A percentile compares a stretch with the other conserved stretches of the same genome.
These are phyloP conservation scores for Plectosphaerella sp. DNA, from an alignment of 2,329 filamentous ascomycete genomes.

Conservation along the genomic window DNA sequence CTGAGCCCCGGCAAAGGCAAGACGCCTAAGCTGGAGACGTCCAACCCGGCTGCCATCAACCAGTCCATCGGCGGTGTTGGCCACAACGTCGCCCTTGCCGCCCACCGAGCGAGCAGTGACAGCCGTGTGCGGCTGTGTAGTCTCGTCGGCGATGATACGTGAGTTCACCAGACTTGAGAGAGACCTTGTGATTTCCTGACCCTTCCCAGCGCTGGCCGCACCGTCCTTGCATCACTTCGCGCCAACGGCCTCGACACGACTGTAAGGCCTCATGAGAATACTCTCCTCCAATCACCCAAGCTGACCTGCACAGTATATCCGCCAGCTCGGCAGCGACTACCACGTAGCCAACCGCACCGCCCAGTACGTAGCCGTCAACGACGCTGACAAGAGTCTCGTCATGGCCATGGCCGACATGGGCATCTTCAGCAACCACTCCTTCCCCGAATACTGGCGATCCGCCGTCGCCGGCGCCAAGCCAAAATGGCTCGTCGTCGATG, in stretches of 20 bases:
- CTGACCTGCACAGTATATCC: slow-evolving; percentile 42
- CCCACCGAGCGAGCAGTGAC: slow-evolving; percentile 60
- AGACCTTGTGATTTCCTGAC: neutral
- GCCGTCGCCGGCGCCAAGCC: slow-evolving; percentile 53
- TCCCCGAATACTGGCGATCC: slow-evolving; percentile 55
- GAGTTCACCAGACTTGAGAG: slow-evolving; percentile 20
- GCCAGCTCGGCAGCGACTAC: slow-evolving; percentile 43
- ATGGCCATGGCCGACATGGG: slow-evolving; percentile 95
- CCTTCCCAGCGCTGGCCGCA: slow-evolving; percentile 59
- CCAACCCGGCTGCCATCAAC: slow-evolving; percentile 76
- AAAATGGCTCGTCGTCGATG: slow-evolving; percentile 81
- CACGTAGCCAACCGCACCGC: slow-evolving; percentile 64
- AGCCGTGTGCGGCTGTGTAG: slow-evolving; percentile 70
- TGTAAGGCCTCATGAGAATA: no score
- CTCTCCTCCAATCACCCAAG: no score
- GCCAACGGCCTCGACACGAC: slow-evolving; percentile 59
- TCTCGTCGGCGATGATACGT: slow-evolving; percentile 74
- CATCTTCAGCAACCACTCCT: slow-evolving; percentile 61
- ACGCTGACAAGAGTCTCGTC: slow-evolving; percentile 75
- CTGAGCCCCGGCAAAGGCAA: slow-evolving; percentile 6
- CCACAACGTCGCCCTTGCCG: slow-evolving; percentile 83
- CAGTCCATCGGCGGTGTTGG: slow-evolving; percentile 89
- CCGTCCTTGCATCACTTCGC: slow-evolving; percentile 63
- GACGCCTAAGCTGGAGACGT: slow-evolving; percentile 64
- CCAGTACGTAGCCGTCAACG: slow-evolving; percentile 89